These are phyloP conservation scores for Vitis vinifera DNA, from an alignment of 164 flowering plant genomes.

Conservation along the genomic window DNA sequence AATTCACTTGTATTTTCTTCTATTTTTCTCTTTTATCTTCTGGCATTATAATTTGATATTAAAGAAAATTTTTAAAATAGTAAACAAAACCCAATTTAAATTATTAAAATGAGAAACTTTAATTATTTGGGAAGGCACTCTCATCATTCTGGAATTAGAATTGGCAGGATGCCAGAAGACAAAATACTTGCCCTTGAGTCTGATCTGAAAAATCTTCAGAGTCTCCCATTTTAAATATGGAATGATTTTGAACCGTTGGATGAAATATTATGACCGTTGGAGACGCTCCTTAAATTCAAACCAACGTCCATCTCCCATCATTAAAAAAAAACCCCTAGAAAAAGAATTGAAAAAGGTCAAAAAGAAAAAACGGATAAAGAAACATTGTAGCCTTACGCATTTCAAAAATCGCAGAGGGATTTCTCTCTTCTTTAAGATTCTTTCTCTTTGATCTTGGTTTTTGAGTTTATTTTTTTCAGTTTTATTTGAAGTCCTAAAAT, in stretches of 20 bases:
- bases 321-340: not conserved
- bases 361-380: not conserved
- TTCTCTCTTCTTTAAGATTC: not conserved
- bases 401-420: too few relatives aligned
- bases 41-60: too few relatives aligned
- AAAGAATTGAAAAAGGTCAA: not conserved
- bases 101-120: too few relatives aligned
- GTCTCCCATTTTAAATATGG: not conserved
- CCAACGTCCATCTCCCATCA: not conserved
- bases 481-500: conserved; percentile 8
- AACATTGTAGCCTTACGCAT: not conserved
- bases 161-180: not conserved
- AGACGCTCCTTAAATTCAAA: conserved; percentile 29
- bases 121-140: too few relatives aligned
- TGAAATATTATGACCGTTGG: conserved; percentile 41
- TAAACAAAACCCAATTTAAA: too few relatives aligned
- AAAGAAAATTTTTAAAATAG: too few relatives aligned
- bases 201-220: not conserved
- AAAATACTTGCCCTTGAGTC: not conserved
- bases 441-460: not conserved
- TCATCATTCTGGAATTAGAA: not conserved
- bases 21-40: too few relatives aligned
- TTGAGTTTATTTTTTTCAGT: not conserved
- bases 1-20: too few relatives aligned
- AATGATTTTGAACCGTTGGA: conserved; percentile 26